Base-by-base conservation (phyloP, 495 filamentous ascomycete species). In the Clavariopsis aquatica region DNA sequence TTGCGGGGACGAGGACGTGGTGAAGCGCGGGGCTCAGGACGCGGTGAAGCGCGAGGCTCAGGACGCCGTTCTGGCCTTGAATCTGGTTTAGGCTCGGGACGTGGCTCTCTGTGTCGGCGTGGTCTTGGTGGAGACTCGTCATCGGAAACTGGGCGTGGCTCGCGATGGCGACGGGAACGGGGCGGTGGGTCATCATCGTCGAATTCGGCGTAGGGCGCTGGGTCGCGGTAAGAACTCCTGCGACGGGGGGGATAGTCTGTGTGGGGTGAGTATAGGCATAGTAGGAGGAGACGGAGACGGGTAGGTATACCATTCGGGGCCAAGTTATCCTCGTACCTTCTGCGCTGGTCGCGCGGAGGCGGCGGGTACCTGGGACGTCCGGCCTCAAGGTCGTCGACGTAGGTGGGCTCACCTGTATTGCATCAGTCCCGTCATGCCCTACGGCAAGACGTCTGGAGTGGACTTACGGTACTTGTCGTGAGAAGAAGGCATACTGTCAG, bases 381-480 rank as follows among this genome's bases (percentile, higher is more conserved):
- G n/a, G 26, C 7, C 36, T 57, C 22, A 34, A 45, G 31, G 53
- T 24, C 20, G 36, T 57, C 53, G 53, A 41, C 31, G 53, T 57
- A 57, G 5, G 53, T 23, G 1, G 53, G 53, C 31, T 57, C 53
- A 12, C 20, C 53, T 57, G 49, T 6, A n/a, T 7, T 23, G 5
- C 22, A n/a, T 51, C 8, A 51, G 26, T 22, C 47, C 26, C 47
- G 47, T 51, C 47, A 51, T 9, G 23, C 19, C n/a, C 47, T 2
- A 51, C n/a, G n/a, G n/a, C n/a, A n/a, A n/a, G n/a, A n/a, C n/a
- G n/a, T n/a, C n/a, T n/a, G n/a, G n/a, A n/a, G 13, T n/a, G n/a
- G n/a, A 43, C 38, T 43, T 43, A 43, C 38, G 6, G 38, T 17
- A 17, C n/a, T 17, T 43, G 2, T 43, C 38, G 38, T 43, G 38